A percentile compares a stretch with the other conserved stretches of the same genome.
phyloP scores from a whole-genome alignment of 139 green algal species.

The Picochlorum costavermella region DNA sequence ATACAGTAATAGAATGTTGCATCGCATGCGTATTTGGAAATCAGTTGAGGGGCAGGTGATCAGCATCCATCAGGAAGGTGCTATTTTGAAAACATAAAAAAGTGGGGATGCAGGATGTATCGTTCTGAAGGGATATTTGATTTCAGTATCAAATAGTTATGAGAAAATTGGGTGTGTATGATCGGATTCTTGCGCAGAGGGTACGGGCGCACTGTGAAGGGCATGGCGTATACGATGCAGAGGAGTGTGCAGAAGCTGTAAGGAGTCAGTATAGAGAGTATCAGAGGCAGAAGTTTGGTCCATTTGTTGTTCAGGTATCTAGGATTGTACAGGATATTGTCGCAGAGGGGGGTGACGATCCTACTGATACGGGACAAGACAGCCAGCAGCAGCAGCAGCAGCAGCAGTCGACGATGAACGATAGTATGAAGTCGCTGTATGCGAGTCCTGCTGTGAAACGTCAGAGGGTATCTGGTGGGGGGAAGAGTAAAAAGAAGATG shows the following conservation, averaged over 20 bases:
- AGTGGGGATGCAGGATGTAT: too few relatives aligned
- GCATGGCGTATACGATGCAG: slow-evolving; percentile 51
- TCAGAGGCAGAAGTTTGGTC: slow-evolving; percentile 36
- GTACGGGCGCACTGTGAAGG: slow-evolving; percentile 53
- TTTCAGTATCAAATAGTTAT: not conserved
- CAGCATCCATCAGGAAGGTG: too few relatives aligned
- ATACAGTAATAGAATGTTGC: not conserved
- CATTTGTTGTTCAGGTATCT: slow-evolving; percentile 42
- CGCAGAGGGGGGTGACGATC: not conserved
- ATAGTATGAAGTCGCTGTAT: slow-evolving; percentile 4
- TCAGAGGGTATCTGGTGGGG: not conserved
- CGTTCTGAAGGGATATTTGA: too few relatives aligned
- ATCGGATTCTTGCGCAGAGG: slow-evolving; percentile 46
- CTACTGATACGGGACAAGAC: not conserved
- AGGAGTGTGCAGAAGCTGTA: slow-evolving; percentile 49
- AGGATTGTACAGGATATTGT: slow-evolving; percentile 25
- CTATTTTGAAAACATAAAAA: too few relatives aligned
- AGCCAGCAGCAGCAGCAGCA: not conserved
- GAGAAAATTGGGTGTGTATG: slow-evolving; percentile 19
- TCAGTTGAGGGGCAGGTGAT: too few relatives aligned
- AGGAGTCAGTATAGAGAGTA: slow-evolving; percentile 58
- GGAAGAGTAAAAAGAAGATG: slow-evolving; percentile 6
- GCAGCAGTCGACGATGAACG: not conserved
- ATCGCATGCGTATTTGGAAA: too few relatives aligned
- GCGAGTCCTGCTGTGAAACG: not conserved